Conservation (phyloP, 257 asterid species). For the Capsicum chinense region DNA sequence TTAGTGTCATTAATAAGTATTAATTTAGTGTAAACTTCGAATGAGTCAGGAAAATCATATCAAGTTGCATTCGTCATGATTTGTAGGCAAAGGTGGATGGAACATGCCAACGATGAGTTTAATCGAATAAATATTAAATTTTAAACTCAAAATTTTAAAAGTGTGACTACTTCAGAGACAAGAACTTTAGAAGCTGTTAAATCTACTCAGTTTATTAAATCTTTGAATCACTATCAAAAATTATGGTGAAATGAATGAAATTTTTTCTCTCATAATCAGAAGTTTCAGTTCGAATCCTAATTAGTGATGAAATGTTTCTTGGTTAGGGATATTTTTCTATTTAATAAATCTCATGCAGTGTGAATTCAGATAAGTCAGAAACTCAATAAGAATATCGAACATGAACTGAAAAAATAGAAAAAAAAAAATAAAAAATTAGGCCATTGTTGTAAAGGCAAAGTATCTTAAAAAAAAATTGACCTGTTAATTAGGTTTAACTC, state of each 20-base stretch:
- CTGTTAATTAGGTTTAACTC: not conserved
- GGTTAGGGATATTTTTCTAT: too few relatives aligned
- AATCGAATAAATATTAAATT: too few relatives aligned
- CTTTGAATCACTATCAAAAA: not conserved
- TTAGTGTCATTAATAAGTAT: not conserved
- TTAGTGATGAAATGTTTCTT: not conserved
- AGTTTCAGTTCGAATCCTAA: rapidly evolving
- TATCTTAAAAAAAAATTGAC: not conserved
- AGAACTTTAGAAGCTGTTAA: not conserved
- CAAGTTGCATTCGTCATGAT: not conserved
- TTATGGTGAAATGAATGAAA: not conserved
- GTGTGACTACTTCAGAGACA: not conserved
- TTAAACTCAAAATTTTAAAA: too few relatives aligned
- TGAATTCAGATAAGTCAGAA: not conserved
- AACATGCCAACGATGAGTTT: too few relatives aligned
- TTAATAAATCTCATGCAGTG: too few relatives aligned
- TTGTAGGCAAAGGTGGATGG: too few relatives aligned
- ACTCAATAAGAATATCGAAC: too few relatives aligned
- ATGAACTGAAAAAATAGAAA: too few relatives aligned
- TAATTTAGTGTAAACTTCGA: not conserved
- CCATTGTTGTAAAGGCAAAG: not conserved
- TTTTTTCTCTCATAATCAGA: not conserved
- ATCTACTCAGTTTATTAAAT: not conserved
- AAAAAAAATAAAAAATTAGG: too few relatives aligned
- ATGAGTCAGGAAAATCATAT: not conserved